phyloP scores from a whole-genome alignment of 2,329 filamentous ascomycete genomes.

The Monosporascus sp. region DNA sequence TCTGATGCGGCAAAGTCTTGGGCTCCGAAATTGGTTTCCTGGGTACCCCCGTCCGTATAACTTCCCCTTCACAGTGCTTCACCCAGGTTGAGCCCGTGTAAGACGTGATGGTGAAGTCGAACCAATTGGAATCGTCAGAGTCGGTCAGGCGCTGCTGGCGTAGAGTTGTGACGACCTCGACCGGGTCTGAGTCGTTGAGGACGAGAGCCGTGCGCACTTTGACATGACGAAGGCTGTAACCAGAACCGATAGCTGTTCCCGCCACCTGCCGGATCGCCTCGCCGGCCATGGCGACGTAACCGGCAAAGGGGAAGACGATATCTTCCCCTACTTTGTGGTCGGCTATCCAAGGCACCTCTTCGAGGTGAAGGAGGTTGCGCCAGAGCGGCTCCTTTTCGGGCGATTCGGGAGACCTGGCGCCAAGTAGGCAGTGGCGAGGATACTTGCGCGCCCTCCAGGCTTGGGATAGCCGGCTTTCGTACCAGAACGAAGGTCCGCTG shows the following conservation, averaged over 20 bases:
- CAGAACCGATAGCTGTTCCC: slow-evolving; percentile 2
- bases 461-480: background rate
- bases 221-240: slow-evolving; percentile 24
- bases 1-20: slow-evolving; percentile 12
- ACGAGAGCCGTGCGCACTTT: slow-evolving; percentile 25
- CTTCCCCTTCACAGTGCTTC: slow-evolving; percentile 22
- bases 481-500: slow-evolving; percentile 9
- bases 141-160: slow-evolving; percentile 19
- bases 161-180: slow-evolving; percentile 28
- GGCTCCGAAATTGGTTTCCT: slow-evolving; percentile 2
- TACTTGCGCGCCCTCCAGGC: background rate
- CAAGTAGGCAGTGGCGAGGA: background rate
- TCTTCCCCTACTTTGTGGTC: slow-evolving; percentile 37
- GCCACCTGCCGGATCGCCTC: slow-evolving; percentile 4
- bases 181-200: slow-evolving; percentile 19
- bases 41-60: slow-evolving; percentile 7
- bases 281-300: slow-evolving; percentile 21
- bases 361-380: slow-evolving; percentile 6
- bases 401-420: background rate
- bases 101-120: slow-evolving; percentile 26
- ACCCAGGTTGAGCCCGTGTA: slow-evolving; percentile 21
- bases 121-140: slow-evolving; percentile 21
- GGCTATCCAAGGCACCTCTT: slow-evolving; percentile 30
- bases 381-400: slow-evolving; percentile 3
- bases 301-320: slow-evolving; percentile 32